Conservation (phyloP, 1,284 basidiomycete species). For the Chalciporus sp. region DNA sequence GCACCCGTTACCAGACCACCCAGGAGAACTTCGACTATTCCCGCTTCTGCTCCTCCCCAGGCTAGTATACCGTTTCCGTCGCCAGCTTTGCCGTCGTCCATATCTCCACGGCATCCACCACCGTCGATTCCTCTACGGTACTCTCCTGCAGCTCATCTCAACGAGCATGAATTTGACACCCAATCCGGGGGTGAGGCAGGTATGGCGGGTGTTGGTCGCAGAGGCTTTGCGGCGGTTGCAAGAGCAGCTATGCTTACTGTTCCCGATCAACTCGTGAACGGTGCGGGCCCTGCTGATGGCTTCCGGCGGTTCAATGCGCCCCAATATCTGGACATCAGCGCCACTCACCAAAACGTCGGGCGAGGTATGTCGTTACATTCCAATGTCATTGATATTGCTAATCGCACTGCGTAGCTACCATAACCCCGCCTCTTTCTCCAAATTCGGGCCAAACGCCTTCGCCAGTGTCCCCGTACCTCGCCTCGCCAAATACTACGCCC, state of each 20-base stretch:
- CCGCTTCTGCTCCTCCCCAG: slow-evolving; percentile 11
- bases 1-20: slow-evolving; percentile 7
- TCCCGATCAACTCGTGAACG: slow-evolving; percentile 8
- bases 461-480: slow-evolving; percentile 46
- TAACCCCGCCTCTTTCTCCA: slow-evolving; percentile 49
- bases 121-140: slow-evolving; percentile 17
- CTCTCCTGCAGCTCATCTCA: slow-evolving; percentile 2
- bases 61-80: slow-evolving; percentile 20
- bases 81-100: slow-evolving; percentile 2
- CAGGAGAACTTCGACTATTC: slow-evolving; percentile 7
- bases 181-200: slow-evolving; percentile 79
- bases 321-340: slow-evolving; percentile 54
- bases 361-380: slow-evolving; percentile 30
- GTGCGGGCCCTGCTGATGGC: slow-evolving; percentile 30
- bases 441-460: slow-evolving; percentile 48
- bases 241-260: slow-evolving; percentile 63
- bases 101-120: slow-evolving; percentile 22
- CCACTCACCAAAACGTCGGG: slow-evolving; percentile 30
- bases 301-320: slow-evolving; percentile 45
- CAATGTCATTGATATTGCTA: background rate
- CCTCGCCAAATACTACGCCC: slow-evolving; percentile 33
- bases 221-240: slow-evolving; percentile 83
- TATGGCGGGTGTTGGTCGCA: slow-evolving; percentile 87
- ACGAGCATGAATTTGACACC: slow-evolving; percentile 51
- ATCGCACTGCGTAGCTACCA: slow-evolving; percentile 29